A percentile compares a stretch with the other conserved stretches of the same genome.
phyloP scores from a whole-genome alignment of 225 moss, liverwort and hornwort genomes.

The Ulota crispa region DNA sequence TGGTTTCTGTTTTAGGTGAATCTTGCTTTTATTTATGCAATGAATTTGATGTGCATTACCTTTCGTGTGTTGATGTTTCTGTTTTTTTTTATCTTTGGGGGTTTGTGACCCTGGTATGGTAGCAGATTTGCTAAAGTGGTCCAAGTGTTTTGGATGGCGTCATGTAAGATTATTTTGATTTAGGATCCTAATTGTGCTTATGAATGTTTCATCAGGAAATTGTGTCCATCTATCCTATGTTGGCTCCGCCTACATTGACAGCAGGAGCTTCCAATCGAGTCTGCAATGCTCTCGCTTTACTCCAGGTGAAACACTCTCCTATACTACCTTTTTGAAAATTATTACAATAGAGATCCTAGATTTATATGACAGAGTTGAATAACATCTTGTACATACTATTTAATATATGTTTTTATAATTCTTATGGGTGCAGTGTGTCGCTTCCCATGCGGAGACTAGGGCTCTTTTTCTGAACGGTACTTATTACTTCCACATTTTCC shows the following conservation, averaged over 20 bases:
- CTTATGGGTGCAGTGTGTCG: conserved; percentile 78
- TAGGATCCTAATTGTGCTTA: conserved; percentile 1
- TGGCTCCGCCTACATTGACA: conserved; percentile 92
- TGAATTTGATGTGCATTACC: conserved; percentile 10
- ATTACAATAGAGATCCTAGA: background rate
- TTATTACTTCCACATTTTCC: background rate
- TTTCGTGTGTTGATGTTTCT: background rate
- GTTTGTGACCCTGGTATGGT: background rate
- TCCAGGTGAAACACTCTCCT: conserved; percentile 57
- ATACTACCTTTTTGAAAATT: background rate
- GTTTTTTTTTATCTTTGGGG: background rate
- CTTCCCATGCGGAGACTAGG: conserved; percentile 95
- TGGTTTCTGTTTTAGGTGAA: background rate
- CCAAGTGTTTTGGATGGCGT: background rate
- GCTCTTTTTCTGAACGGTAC: conserved; percentile 89
- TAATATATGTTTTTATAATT: background rate
- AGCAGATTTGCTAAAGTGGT: background rate
- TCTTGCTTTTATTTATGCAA: background rate
- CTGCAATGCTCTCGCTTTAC: conserved; percentile 95
- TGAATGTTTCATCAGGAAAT: conserved; percentile 64
- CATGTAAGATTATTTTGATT: background rate
- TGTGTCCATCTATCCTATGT: conserved; percentile 97
- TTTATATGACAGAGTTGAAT: background rate
- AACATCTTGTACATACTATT: background rate
- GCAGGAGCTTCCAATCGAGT: conserved; percentile 98